Evolutionary conservation across 1,284 basidiomycete species (phyloP).

Genomic region (Austroboletus niveus): DNA sequence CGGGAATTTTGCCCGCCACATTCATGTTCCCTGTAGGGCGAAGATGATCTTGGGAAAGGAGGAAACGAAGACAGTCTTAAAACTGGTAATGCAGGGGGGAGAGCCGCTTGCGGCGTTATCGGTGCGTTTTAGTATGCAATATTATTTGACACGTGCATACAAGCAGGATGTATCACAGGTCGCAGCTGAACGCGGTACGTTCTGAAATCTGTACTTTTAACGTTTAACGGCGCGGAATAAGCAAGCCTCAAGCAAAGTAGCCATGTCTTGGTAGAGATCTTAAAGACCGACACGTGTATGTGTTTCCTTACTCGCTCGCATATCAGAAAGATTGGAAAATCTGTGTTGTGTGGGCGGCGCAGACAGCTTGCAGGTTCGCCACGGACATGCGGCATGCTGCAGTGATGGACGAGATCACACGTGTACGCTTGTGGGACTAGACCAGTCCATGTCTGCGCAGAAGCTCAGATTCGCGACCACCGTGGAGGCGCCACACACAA

Average conservation of each 20-base stretch:
- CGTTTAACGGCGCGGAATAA: not conserved
- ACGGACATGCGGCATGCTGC: too few relatives aligned
- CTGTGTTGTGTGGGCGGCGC: too few relatives aligned
- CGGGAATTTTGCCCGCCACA: constrained; percentile 9
- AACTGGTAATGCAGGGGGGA: constrained; percentile 72
- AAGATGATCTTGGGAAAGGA: constrained; percentile 75
- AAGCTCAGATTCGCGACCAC: not conserved
- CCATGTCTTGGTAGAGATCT: not conserved
- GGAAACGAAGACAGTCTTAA: constrained; percentile 63
- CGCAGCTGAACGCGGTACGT: constrained; percentile 13
- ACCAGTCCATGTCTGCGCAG: not conserved
- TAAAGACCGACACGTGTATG: constrained; percentile 2
- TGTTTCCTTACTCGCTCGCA: constrained; percentile 3
- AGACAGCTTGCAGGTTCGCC: not conserved
- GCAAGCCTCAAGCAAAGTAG: constrained; percentile 2
- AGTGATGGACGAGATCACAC: not conserved
- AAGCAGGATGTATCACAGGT: constrained; percentile 9
- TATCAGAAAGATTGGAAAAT: too few relatives aligned
- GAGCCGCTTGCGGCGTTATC: constrained; percentile 75
- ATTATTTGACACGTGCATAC: not conserved
- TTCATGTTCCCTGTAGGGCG: constrained; percentile 43
- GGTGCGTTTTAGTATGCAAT: constrained; percentile 38
- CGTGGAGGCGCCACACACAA: not conserved
- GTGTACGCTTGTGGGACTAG: not conserved
- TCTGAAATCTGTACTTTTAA: not conserved